Base-by-base conservation (phyloP, 2,329 filamentous ascomycete species). In the Cladophialophora bantiana region DNA sequence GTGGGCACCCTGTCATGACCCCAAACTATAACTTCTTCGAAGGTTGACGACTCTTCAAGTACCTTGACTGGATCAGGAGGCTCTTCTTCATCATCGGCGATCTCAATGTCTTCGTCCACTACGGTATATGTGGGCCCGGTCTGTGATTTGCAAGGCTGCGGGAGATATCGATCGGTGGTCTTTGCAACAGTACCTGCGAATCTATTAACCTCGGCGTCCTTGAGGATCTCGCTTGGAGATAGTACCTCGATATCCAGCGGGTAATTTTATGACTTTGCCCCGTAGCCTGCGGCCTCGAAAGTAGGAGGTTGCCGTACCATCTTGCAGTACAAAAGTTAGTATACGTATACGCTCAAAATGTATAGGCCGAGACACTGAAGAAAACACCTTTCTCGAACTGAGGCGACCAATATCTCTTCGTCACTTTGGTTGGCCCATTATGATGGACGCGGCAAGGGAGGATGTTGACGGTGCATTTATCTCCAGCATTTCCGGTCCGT, bases 21-120 rank as follows among this genome's bases (percentile, higher is more conserved):
- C 94, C 94, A 98, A n/a, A 97, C 84, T 2, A 92, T 80, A 59
- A 97, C 77, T 62, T 90, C 83, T 6, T 93, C 87, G 75, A 97
- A 97, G 15, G 83, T 83, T 1, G 88, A 88, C 20, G 88, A 82
- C 52, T 87, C 82, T 59, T 90, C 84, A 71, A 94, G 77, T 1
- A 84, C 52, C 20, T 82, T 83, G 9, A 87, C 85, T 1, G 85
- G 82, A 31, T 85, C 82, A 7, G 75, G 73, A 48, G 80, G 74
- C 15, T 82, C 80, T 1, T 81, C 79, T 1, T 81, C 75, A 2
- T 83, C 82, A 40, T 78, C 75, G 13, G 80, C 75, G 18, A 78
- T 76, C 34, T 61, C 59, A 20, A 61, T 52, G 3, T 73, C 67
- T 38, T 72, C 64, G 76, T 75, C 67, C 7, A 71, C 52, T 5